Evolutionary conservation across 208 protist species (phyloP), one percentile per base, ranked within the genome.

Genomic region (Balamuthia mandrillaris): DNA sequence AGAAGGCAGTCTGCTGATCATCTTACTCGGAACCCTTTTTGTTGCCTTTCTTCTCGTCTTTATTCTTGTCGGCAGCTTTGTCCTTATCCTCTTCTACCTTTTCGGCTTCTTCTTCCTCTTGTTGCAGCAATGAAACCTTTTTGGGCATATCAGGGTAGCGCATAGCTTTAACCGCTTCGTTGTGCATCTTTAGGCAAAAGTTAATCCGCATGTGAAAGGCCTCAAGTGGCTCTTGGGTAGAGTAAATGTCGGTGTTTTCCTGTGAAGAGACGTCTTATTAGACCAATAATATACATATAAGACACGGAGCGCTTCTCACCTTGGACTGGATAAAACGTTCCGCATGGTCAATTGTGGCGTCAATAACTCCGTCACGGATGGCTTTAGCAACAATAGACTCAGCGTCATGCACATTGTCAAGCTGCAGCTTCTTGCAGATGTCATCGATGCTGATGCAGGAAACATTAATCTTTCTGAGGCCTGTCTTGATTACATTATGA

Each of bases 371-470:
- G 90, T 98, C 96, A 81, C 93, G 94, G 72, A 99, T 98, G 39
- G 97, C 97, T 87, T 99, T 98, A 47, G 97, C 94, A 45, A 98
- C 95, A 82, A 99, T 99, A 90, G 96, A 98, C 93, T 99, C 96
- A 7, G 96, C 96, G 93, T 98, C 97, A 24, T 96, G 92, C 10
- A 94, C n/a, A 16, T 60, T 75, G 85, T 97, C 96, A 81, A 99
- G 96, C 5, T 95, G 87, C 29, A 99, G 93, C 91, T 98, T 98
- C 58, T 92, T 81, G 86, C 95, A 96, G 74, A 99, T 92, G 72
- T 99, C 97, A 1, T 86, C 75, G 39, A 99, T 95, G 63, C 96
- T 97, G 85, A 99, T 99, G 81, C 96, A 92, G 42, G 96, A 98
- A 27, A 97, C 91, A 90, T 94, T 97, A 81, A 99, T 98, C 83